Evolutionary conservation across 345 rosid species (phyloP).

Genomic region (Hibiscus mutabilis): DNA sequence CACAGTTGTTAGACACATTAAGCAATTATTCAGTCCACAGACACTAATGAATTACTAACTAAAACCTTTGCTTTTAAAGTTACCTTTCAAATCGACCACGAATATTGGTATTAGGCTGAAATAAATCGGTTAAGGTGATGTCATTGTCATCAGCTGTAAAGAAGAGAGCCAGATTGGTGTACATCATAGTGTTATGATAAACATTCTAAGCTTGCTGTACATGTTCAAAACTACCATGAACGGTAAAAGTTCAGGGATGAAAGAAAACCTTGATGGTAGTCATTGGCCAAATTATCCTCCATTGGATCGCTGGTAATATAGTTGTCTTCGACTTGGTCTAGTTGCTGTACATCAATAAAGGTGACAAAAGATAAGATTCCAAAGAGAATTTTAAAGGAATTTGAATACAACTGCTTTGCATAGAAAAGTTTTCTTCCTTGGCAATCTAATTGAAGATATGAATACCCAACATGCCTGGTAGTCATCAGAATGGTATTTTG

Average conservation of each 20-base stretch:
- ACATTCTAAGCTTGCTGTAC: background rate
- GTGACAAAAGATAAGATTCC: background rate
- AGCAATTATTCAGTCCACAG: background rate
- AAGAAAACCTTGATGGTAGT: slow-evolving; percentile 66
- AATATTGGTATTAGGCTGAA: slow-evolving; percentile 34
- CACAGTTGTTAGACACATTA: background rate
- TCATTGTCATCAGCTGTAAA: slow-evolving; percentile 62
- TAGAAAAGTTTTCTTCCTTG: background rate
- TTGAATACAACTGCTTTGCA: background rate
- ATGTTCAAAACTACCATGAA: background rate
- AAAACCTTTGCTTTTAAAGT: background rate
- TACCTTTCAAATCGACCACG: slow-evolving; percentile 10
- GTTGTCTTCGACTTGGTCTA: slow-evolving; percentile 53
- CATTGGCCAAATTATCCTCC: slow-evolving; percentile 37
- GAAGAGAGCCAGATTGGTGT: slow-evolving; percentile 6
- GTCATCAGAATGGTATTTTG: background rate
- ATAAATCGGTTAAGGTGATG: slow-evolving; percentile 60
- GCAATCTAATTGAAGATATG: background rate
- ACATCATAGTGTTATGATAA: background rate
- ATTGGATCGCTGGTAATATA: slow-evolving; percentile 21
- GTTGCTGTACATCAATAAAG: slow-evolving; percentile 37
- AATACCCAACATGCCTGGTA: background rate
- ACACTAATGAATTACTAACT: background rate
- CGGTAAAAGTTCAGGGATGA: background rate
- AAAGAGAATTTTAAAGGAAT: background rate